A percentile compares a stretch with the other conserved stretches of the same genome.
These are phyloP conservation scores for Poteriospumella lacustris DNA, from an alignment of 108 stramenopile genomes.

Conservation along the genomic window DNA sequence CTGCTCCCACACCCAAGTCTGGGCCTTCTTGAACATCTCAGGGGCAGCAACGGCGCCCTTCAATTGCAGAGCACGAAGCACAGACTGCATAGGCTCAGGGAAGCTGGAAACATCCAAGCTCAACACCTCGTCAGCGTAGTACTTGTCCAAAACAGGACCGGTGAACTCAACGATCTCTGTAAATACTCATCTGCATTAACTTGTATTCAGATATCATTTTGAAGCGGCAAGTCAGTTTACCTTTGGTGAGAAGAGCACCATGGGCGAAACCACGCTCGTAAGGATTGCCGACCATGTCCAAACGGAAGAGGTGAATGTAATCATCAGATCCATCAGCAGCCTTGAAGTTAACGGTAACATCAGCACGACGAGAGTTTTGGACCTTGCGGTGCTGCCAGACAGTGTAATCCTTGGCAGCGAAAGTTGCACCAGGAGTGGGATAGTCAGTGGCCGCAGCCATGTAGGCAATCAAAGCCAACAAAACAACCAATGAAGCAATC, in stretches of 20 bases:
- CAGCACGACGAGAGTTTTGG: background rate
- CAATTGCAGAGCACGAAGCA: background rate
- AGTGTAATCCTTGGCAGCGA: background rate
- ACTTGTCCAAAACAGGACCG: background rate
- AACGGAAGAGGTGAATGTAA: background rate
- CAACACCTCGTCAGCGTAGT: background rate
- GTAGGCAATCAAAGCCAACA: background rate
- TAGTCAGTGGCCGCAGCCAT: background rate
- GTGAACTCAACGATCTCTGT: slow-evolving; percentile 19
- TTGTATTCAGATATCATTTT: no score
- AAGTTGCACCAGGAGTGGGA: background rate
- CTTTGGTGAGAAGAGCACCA: slow-evolving; percentile 6
- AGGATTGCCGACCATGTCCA: slow-evolving; percentile 3
- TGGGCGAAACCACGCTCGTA: slow-evolving; percentile 1
- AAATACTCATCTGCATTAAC: no score
- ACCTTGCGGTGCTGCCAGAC: background rate
- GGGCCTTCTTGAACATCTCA: background rate
- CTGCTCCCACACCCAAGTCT: background rate
- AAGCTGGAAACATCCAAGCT: background rate
- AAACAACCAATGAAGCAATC: background rate
- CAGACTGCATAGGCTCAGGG: background rate
- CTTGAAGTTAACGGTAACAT: background rate
- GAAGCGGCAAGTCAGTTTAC: no score
- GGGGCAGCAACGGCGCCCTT: slow-evolving; percentile 19
- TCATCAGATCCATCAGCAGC: background rate